Evolutionary conservation across 1,284 basidiomycete genomes (phyloP).

Genomic region (Boletus austroedulis): DNA sequence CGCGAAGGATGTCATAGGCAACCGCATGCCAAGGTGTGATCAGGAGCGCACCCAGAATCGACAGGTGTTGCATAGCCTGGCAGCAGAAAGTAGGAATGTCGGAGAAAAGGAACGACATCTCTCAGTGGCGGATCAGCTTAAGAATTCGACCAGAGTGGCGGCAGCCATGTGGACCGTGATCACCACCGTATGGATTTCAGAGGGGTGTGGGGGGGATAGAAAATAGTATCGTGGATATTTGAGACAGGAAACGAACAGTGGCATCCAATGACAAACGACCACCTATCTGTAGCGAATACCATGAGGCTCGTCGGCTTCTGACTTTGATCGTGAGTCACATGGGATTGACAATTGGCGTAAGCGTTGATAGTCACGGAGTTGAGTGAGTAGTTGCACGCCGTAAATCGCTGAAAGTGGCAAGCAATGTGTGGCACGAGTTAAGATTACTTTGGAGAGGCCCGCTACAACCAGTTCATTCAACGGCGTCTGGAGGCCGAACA

Average conservation of each 20-base stretch:
- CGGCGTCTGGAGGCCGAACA: background rate
- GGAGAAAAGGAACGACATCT: background rate
- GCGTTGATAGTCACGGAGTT: background rate
- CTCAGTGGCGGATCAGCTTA: conserved; percentile 10
- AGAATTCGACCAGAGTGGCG: conserved; percentile 1
- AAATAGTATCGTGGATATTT: background rate
- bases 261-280: background rate
- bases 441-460: background rate
- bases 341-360: background rate
- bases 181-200: background rate
- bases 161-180: background rate
- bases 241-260: background rate
- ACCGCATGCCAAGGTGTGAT: conserved; percentile 1
- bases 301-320: background rate
- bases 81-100: background rate
- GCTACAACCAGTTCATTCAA: background rate
- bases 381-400: background rate
- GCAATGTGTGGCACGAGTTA: background rate
- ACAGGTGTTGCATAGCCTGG: conserved; percentile 10
- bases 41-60: background rate
- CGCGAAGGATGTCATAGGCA: conserved; percentile 36
- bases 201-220: background rate
- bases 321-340: background rate
- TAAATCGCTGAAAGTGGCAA: no score
- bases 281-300: background rate